Conservation (phyloP, 345 rosid genomes). For the Hirschfeldia incana region DNA sequence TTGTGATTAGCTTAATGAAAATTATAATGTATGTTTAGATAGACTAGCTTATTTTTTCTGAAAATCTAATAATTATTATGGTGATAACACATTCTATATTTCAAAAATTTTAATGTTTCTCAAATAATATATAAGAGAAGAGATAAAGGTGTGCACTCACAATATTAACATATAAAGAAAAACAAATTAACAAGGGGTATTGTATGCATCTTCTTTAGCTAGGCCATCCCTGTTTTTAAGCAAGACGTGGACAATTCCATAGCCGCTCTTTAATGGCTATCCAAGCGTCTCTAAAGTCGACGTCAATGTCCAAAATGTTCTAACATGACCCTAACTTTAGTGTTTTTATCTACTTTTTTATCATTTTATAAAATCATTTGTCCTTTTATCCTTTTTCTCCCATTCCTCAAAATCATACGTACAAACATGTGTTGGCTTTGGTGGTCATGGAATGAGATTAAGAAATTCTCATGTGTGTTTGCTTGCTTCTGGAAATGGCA, state of each 20-base stretch:
- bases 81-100: no score
- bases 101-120: no score
- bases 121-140: no score
- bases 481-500: slow-evolving; percentile 36
- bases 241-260: slow-evolving; percentile 38
- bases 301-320: slow-evolving; percentile 32
- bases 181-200: background rate
- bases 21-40: no score
- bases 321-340: slow-evolving; percentile 3
- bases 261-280: slow-evolving; percentile 40
- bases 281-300: slow-evolving; percentile 31
- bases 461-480: slow-evolving; percentile 11
- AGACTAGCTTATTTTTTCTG: no score
- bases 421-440: background rate
- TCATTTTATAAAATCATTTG: background rate
- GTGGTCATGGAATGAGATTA: slow-evolving; percentile 23
- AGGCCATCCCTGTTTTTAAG: slow-evolving; percentile 17
- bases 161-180: background rate
- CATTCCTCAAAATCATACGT: slow-evolving; percentile 32
- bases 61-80: no score
- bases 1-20: no score
- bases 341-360: slow-evolving; percentile 4
- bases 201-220: slow-evolving; percentile 24
- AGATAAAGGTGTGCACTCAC: background rate
- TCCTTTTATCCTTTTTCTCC: slow-evolving; percentile 25